Evolutionary conservation across 202 grass and related monocot species (phyloP).

Genomic region (Musa balbisiana): DNA sequence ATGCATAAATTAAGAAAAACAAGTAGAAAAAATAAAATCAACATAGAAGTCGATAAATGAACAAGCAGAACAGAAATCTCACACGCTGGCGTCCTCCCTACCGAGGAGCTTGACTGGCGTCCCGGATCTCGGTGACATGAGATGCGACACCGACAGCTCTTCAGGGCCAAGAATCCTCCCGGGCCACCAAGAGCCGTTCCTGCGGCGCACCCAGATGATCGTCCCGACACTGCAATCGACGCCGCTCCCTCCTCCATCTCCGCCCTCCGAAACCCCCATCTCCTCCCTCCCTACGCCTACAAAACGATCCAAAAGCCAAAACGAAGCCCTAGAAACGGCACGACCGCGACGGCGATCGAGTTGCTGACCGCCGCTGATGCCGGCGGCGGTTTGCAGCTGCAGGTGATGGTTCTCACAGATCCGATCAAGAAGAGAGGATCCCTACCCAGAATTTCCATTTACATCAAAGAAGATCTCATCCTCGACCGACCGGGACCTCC

Average conservation of each 20-base stretch:
- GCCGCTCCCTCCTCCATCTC: slow-evolving; percentile 36
- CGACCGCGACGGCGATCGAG: neutral
- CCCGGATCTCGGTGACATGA: slow-evolving; percentile 76
- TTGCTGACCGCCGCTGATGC: neutral
- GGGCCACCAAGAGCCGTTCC: slow-evolving; percentile 80
- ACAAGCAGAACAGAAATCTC: slow-evolving; percentile 26
- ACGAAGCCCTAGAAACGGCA: slow-evolving; percentile 15
- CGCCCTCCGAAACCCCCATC: slow-evolving; percentile 30
- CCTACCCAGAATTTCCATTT: slow-evolving; percentile 7
- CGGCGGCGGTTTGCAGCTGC: neutral
- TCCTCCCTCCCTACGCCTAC: slow-evolving; percentile 23
- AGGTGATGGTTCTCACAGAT: slow-evolving; percentile 3
- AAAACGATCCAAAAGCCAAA: neutral
- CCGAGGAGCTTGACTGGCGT: slow-evolving; percentile 82
- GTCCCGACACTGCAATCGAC: slow-evolving; percentile 56
- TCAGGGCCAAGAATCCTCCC: slow-evolving; percentile 62
- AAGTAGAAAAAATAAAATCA: neutral
- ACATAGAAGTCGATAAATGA: neutral
- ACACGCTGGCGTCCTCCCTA: slow-evolving; percentile 77
- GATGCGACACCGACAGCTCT: slow-evolving; percentile 64
- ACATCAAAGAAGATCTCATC: slow-evolving; percentile 17
- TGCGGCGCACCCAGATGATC: slow-evolving; percentile 71
- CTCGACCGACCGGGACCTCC: neutral
- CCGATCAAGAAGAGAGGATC: neutral
- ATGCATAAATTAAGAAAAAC: too few species aligned